These are phyloP conservation scores for Neofusicoccum parvum DNA, from an alignment of 2,329 filamentous ascomycete genomes.

Conservation along the genomic window DNA sequence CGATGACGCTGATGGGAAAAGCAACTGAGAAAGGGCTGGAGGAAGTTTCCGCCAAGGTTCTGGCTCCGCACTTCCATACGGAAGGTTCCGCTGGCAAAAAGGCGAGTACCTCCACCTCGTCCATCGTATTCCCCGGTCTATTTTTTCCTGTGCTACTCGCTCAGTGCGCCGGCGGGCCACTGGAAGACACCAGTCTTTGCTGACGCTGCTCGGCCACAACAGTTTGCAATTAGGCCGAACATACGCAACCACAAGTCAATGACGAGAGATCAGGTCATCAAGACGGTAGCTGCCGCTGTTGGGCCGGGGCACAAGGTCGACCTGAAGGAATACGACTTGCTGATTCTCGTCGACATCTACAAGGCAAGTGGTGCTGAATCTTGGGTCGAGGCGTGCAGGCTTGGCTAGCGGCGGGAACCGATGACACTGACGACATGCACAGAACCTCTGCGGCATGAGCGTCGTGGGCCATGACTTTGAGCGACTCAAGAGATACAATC, in stretches of 20 bases:
- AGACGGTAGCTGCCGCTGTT: conserved; percentile 67
- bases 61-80: conserved; percentile 65
- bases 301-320: conserved; percentile 73
- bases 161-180: not conserved
- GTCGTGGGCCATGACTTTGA: conserved; percentile 77
- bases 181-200: conserved; percentile 5
- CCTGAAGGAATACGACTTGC: conserved; percentile 74
- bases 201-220: conserved; percentile 2
- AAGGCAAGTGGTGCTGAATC: conserved; percentile 58
- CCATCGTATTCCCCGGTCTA: not conserved
- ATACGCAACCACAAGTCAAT: conserved; percentile 73
- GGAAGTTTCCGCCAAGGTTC: conserved; percentile 63
- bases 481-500: conserved; percentile 73
- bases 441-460: conserved; percentile 78
- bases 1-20: conserved; percentile 62
- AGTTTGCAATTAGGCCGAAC: conserved; percentile 85
- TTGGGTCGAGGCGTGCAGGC: not conserved
- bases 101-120: conserved; percentile 43
- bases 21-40: conserved; percentile 70
- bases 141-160: not conserved
- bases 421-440: conserved; percentile 25
- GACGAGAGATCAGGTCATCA: conserved; percentile 70
- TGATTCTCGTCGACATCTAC: conserved; percentile 79
- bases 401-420: not conserved
- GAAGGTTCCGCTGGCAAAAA: conserved; percentile 53